Conservation (phyloP, 306 rosid species). For the Pterocarpus macrocarpus region DNA sequence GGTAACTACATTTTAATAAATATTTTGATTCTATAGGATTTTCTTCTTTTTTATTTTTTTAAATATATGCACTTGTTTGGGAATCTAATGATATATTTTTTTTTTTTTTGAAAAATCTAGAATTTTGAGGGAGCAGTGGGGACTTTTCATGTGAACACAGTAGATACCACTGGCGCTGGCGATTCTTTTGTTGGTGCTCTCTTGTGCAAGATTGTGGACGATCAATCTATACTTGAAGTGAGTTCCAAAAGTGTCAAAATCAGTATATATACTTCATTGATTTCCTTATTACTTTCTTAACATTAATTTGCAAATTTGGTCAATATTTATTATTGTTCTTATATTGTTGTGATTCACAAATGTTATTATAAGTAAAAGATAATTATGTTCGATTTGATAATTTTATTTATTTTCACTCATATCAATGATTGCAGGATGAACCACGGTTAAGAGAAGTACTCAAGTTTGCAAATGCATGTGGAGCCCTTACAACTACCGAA, state of each 20-base stretch:
- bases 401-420: background rate
- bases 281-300: background rate
- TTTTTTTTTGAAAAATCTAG: conserved; percentile 45
- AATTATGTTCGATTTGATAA: no score
- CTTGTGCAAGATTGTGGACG: conserved; percentile 73
- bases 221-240: conserved; percentile 74
- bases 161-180: conserved; percentile 89
- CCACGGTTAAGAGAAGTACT: conserved; percentile 67
- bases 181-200: conserved; percentile 83
- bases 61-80: background rate
- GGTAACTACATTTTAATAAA: no score
- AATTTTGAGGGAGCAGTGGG: conserved; percentile 71
- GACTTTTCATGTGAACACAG: conserved; percentile 62
- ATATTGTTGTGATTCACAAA: background rate
- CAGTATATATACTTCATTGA: no score
- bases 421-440: conserved; percentile 70
- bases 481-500: conserved; percentile 88
- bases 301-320: no score
- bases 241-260: background rate
- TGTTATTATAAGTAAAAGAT: background rate
- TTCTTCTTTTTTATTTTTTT: background rate
- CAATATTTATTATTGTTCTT: background rate
- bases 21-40: no score
- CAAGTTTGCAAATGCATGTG: conserved; percentile 87
- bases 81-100: conserved; percentile 7